Evolutionary conservation across 495 filamentous ascomycete species (phyloP), one percentile per base, ranked within the genome.

Genomic region (Neurospora discreta): DNA sequence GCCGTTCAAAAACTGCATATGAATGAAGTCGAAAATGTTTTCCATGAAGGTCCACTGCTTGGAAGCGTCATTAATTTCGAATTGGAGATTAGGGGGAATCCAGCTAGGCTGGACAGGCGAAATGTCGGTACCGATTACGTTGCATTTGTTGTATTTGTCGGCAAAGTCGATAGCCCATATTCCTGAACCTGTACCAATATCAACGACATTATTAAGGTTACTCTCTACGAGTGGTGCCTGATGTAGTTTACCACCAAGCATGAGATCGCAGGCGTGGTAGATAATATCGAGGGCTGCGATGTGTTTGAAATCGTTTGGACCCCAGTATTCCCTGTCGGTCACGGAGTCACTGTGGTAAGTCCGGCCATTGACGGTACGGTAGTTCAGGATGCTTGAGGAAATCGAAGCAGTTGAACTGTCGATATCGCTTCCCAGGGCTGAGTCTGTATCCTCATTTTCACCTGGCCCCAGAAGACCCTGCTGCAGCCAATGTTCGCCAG

Each of bases 21-120:
- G 87, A 68, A 90, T 82, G 65, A 86, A 87, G 78, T 90, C 89
- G 73, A 90, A 90, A 70, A 76, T 69, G 40, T 84, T 76, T 23
- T 78, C 71, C 18, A 77, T 73, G 70, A 82, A 85, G 15, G 81
- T 73, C 86, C 86, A 89, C 10, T 77, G 75, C 10, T 72, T 65
- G 68, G 84, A 80, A 74, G 84, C 83, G 71, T 87, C 84, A 71
- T 86, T 83, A 38, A 87, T 78, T 71, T 84, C 80, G 73, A 87
- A 87, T 16, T 80, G 77, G 52, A 81, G 77, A 73, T 86, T 87
- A 1, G 81, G 80, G 8, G 84, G 82, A 13, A 84, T 78, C 70
- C 77, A 80, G 30, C 68, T 77, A 7, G 82, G 82, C 70, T 84
- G 81, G 67, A 82, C 81, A 8, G 81, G 78, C 38, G 80, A 83